Base-by-base conservation (phyloP, 495 filamentous ascomycete species). In the Geoglossum glabrum region DNA sequence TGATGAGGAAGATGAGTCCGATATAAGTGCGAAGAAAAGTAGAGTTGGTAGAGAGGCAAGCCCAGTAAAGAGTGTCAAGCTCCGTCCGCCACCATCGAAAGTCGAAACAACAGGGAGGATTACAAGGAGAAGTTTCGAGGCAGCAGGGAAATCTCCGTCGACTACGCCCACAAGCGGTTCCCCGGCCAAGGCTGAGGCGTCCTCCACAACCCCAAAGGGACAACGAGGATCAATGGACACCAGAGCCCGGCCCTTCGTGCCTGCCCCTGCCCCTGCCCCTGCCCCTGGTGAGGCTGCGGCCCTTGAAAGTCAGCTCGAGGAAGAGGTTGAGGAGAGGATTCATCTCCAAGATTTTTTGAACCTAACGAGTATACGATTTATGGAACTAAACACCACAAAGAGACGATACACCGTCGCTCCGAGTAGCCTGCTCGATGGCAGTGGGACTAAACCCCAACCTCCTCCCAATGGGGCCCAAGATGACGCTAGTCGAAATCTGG, bases 281-380 rank as follows among this genome's bases (percentile, higher is more conserved):
- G 69, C 76, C 49, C 71, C 80, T 33, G 69, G 73, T 15, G 67
- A 74, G 50, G 66, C 67, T 9, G 59, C 66, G 34, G 61, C 64
- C 13, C 60, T 64, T 19, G 67, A 67, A 19, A 58, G 60, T 10
- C 68, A 73, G 27, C 56, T 66, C 45, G 58, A 64, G 54, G 66
- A 66, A 10, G 75, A 76, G 43, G 74, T 25, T 11, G 54, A 74
- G 49, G 82, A 86, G 57, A 79, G 80, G 15, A 89, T 98, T 27
- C 83, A 89, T 54, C 73, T 98, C 1, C 86, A 94, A 63, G 84
- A 95, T 38, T 98, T 98, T 70, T 71, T 98, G 49, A 86, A 95
- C 63, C 80, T 95, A 79, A 96, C 92, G 5, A 87, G 83, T 59
- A 95, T 98, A 62, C 85, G 89, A 40, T 98, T 98, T 70, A 95